phyloP scores from a whole-genome alignment of 2,329 filamentous ascomycete genomes.

The Fusarium chuoi region DNA sequence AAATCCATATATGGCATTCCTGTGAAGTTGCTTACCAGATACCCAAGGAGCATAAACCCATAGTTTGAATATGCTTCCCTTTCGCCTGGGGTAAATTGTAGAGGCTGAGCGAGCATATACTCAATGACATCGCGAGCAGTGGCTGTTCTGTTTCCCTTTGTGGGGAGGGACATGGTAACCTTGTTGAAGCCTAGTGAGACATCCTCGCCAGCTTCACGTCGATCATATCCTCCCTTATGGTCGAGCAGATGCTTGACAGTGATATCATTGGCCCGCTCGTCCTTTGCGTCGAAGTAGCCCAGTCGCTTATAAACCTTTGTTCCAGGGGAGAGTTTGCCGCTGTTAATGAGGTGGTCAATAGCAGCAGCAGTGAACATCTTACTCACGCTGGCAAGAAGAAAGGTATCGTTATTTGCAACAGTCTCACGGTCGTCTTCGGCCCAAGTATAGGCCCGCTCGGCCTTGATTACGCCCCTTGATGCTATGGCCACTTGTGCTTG shows the following conservation, averaged over 20 bases:
- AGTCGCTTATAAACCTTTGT: slow-evolving; percentile 25
- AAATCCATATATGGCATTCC: slow-evolving; percentile 25
- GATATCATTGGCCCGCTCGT: slow-evolving; percentile 15
- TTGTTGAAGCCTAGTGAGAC: slow-evolving; percentile 15
- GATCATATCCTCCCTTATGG: slow-evolving; percentile 18
- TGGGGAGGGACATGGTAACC: slow-evolving; percentile 2
- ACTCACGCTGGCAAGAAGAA: slow-evolving; percentile 29
- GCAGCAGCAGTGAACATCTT: slow-evolving; percentile 32
- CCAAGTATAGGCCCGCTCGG: slow-evolving; percentile 32
- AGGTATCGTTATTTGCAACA: slow-evolving; percentile 20
- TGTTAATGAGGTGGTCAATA: not conserved
- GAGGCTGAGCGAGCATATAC: slow-evolving; percentile 17
- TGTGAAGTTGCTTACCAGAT: slow-evolving; percentile 27
- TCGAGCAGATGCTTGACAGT: slow-evolving; percentile 32
- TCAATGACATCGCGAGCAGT: slow-evolving; percentile 29
- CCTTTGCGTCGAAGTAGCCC: slow-evolving; percentile 8
- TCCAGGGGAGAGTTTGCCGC: not conserved
- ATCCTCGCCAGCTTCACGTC: slow-evolving; percentile 16
- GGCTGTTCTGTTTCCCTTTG: slow-evolving; percentile 17
- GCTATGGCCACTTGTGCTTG: slow-evolving; percentile 29
- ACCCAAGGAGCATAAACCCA: slow-evolving; percentile 20
- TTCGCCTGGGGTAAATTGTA: slow-evolving; percentile 23
- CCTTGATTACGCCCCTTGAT: not conserved
- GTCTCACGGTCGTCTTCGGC: slow-evolving; percentile 23
- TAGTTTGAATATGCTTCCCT: slow-evolving; percentile 30